Conservation (phyloP, 345 rosid genomes). For the Arabidopsis arenosa region DNA sequence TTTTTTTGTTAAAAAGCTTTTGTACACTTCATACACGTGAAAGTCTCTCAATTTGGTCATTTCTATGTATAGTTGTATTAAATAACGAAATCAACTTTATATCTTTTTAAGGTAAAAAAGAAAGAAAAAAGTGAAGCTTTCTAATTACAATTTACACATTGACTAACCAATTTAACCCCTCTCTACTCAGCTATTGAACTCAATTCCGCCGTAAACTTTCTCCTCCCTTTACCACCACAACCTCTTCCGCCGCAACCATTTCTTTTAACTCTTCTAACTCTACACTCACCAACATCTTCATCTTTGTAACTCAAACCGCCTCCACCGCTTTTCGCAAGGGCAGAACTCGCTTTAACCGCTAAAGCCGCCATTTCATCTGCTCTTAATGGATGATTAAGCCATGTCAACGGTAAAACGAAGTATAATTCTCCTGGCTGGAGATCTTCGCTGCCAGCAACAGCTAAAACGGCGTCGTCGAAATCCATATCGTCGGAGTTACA, state of each 20-base stretch:
- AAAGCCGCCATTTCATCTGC: conserved; percentile 96
- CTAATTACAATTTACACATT: conserved; percentile 37
- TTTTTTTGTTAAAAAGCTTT: too few species aligned
- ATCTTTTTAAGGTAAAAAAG: not conserved
- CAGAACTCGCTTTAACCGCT: conserved; percentile 95
- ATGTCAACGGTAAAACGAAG: conserved; percentile 73
- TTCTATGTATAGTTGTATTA: not conserved
- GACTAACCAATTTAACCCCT: conserved; percentile 30
- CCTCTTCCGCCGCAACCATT: conserved; percentile 43
- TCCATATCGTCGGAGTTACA: conserved; percentile 98
- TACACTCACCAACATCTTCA: conserved; percentile 30
- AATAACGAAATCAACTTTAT: conserved; percentile 13
- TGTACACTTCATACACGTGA: conserved; percentile 36
- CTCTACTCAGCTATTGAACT: conserved; percentile 72
- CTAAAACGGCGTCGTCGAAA: conserved; percentile 73
- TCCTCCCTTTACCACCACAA: conserved; percentile 45
- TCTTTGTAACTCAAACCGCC: conserved; percentile 47
- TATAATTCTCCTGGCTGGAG: conserved; percentile 87
- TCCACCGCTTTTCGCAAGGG: conserved; percentile 46
- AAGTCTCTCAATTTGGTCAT: conserved; percentile 17
- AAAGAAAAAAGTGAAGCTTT: conserved; percentile 14
- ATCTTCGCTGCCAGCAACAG: conserved; percentile 66
- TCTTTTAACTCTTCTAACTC: conserved; percentile 26
- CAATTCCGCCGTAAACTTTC: conserved; percentile 61
- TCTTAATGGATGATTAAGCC: conserved; percentile 67